Evolutionary conservation across 352 stramenopile genomes (phyloP), one percentile per base, ranked within the genome.

Genomic region (Phytophthora agathidicida): DNA sequence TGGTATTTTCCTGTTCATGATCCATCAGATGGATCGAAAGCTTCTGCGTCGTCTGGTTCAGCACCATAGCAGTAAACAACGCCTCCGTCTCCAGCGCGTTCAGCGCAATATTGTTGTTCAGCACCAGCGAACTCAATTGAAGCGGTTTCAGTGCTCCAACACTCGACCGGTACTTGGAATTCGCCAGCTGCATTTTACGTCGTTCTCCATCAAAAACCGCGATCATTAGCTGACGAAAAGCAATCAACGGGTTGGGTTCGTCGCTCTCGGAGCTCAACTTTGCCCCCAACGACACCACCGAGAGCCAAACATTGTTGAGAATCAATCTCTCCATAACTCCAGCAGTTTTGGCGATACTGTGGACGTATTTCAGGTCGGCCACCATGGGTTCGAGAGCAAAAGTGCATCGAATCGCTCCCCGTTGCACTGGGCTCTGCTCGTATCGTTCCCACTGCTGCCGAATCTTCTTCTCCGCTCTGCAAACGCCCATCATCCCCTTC

Each of bases 321-420:
- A 60, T 5, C 41, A 61, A 19, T 17, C 31, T 24, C 27, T 66
- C 50, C 19, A 61, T 24, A 3, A 26, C 38, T 14, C 24, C 41
- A 3, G 49, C 49, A 2, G 35, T 60, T 27, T 61, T 50, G 8
- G 36, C 33, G 10, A 54, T 13, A 7, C 20, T 60, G 13, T 23
- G 3, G 4, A 42, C 27, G 3, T 46, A 17, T n/a, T 39, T 19
- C 14, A 67, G 17, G 27, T 67, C 58, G 1, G 30, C 28, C 13
- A 62, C 23, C 58, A 61, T 61, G 1, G 58, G 58, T 8, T 67
- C 58, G n/a, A 67, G 26, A 7, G 43, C 58, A 27, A 61, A 67
- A 3, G 49, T 67, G 50, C 41, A 53, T 20, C 42, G 14, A 5
- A 67, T 37, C 0, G 41, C 23, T 6, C 42, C 49, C 8, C 16